Evolutionary conservation across 305 asterid genomes (phyloP).

Genomic region (Stenogyne calaminthoides): DNA sequence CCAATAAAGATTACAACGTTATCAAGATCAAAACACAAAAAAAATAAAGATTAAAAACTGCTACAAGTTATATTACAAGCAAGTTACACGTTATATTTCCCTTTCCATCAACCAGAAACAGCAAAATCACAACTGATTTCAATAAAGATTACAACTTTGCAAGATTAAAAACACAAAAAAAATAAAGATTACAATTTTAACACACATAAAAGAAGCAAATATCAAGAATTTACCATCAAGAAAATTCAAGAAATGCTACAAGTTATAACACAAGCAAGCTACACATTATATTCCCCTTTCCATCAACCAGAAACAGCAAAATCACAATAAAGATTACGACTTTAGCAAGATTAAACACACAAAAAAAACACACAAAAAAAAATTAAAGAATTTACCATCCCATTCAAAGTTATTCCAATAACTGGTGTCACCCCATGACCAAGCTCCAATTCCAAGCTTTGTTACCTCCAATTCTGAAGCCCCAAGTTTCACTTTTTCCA

Average conservation of each 20-base stretch:
- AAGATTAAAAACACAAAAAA: no score
- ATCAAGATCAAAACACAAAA: not conserved
- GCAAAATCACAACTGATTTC: not conserved
- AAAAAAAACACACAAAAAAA: no score
- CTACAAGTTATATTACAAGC: no score
- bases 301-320: no score
- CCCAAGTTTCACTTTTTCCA: constrained; percentile 68
- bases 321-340: not conserved
- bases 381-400: constrained; percentile 70
- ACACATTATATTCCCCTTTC: no score
- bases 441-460: constrained; percentile 87
- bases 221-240: no score
- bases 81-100: constrained; percentile 1
- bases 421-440: constrained; percentile 98
- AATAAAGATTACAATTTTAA: no score
- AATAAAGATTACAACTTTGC: no score
- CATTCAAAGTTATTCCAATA: constrained; percentile 93
- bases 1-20: not conserved
- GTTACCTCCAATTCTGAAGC: constrained; percentile 80
- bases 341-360: not conserved
- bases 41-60: no score
- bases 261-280: no score
- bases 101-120: not conserved
- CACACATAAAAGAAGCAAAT: no score
- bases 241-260: no score